Conservation (phyloP, 2,329 filamentous ascomycete genomes). For the Penicillium sp. region DNA sequence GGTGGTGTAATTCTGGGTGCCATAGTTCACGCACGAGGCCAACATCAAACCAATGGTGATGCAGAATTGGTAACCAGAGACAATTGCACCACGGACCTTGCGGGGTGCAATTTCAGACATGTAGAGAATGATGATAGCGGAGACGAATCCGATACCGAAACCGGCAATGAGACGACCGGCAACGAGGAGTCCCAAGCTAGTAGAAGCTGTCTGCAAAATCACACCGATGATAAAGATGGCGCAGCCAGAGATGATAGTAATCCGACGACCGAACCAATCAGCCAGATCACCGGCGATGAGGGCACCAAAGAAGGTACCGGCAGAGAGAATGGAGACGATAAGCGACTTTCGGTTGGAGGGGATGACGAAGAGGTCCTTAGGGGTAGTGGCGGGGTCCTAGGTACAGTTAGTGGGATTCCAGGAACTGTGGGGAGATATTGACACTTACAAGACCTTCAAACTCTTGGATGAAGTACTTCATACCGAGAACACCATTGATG, state of each 20-base stretch:
- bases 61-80: constrained; percentile 81
- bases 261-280: constrained; percentile 64
- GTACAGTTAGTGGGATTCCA: background rate
- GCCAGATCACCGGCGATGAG: constrained; percentile 74
- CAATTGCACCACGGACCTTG: constrained; percentile 74
- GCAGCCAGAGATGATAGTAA: constrained; percentile 70
- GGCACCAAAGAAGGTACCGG: constrained; percentile 75
- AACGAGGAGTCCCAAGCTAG: constrained; percentile 61
- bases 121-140: constrained; percentile 77
- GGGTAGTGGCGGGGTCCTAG: constrained; percentile 29
- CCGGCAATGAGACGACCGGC: constrained; percentile 73
- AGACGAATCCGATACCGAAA: constrained; percentile 76
- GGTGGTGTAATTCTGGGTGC: constrained; percentile 60
- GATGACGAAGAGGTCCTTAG: constrained; percentile 41
- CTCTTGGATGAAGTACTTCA: constrained; percentile 48
- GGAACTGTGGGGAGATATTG: background rate
- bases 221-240: constrained; percentile 68
- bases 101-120: constrained; percentile 77
- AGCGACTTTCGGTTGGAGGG: constrained; percentile 55
- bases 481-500: constrained; percentile 53
- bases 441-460: constrained; percentile 36
- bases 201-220: constrained; percentile 61
- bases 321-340: constrained; percentile 74
- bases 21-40: constrained; percentile 72
- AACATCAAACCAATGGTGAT: constrained; percentile 76